Conservation (phyloP, 768 basidiomycete genomes). For the Tulasnella sp. region DNA sequence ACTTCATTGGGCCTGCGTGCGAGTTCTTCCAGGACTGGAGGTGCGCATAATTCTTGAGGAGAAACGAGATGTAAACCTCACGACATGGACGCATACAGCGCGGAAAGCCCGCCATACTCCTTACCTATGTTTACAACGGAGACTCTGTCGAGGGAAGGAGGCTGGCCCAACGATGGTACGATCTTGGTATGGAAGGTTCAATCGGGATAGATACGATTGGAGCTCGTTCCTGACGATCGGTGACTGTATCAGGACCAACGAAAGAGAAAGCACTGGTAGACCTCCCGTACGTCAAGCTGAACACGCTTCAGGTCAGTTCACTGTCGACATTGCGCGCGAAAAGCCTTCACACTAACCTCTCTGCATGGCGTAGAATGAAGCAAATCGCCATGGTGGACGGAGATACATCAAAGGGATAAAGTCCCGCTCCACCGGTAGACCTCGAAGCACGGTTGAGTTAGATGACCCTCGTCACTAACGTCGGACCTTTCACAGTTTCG, state of each 20-base stretch:
- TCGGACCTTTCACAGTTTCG: too few species aligned
- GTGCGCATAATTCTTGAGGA: too few species aligned
- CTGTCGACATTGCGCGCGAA: too few species aligned
- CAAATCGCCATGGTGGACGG: background rate
- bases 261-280: background rate
- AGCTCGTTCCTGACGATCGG: too few species aligned
- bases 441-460: too few species aligned
- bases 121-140: background rate
- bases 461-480: background rate
- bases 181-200: background rate
- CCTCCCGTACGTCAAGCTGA: constrained; percentile 1
- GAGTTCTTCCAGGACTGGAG: background rate
- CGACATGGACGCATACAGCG: background rate
- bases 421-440: background rate
- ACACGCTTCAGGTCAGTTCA: background rate
- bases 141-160: background rate
- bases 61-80: background rate
- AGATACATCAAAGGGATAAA: too few species aligned
- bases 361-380: background rate
- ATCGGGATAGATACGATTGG: background rate
- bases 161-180: background rate
- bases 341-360: background rate
- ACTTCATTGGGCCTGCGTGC: background rate
- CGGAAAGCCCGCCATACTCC: too few species aligned
- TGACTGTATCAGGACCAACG: background rate